Evolutionary conservation across 2,329 filamentous ascomycete genomes (phyloP).

Genomic region (Trichoderma citrinoviride): DNA sequence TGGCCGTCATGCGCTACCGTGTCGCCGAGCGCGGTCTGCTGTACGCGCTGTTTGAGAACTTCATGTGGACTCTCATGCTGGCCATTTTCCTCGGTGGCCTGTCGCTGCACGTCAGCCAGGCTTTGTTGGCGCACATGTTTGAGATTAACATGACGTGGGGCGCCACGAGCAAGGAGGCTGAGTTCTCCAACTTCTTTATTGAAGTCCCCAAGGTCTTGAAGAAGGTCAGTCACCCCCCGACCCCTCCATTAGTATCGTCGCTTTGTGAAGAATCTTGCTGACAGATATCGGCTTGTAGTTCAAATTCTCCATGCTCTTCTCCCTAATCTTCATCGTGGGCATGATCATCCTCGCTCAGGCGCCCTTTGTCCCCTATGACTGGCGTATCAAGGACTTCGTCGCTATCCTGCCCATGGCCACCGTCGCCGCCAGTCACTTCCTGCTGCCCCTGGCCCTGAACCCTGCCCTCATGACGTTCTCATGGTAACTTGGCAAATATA

Average conservation of each 20-base stretch:
- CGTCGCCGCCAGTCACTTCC: conserved; percentile 65
- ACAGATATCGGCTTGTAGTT: conserved; percentile 48
- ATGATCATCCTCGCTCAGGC: conserved; percentile 65
- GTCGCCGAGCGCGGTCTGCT: conserved; percentile 61
- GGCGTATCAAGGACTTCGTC: conserved; percentile 68
- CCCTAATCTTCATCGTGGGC: conserved; percentile 53
- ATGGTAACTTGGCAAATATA: conserved; percentile 52
- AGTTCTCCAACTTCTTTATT: conserved; percentile 80
- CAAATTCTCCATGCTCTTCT: conserved; percentile 68
- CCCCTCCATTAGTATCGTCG: conserved; percentile 26
- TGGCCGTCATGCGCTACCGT: conserved; percentile 72
- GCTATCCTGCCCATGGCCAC: conserved; percentile 75
- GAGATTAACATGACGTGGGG: conserved; percentile 85
- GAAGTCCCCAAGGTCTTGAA: conserved; percentile 77
- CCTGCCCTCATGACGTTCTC: conserved; percentile 79
- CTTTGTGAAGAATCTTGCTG: conserved; percentile 30
- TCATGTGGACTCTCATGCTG: conserved; percentile 72
- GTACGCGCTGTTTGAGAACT: conserved; percentile 57
- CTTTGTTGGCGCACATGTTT: conserved; percentile 78
- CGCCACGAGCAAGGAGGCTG: conserved; percentile 77
- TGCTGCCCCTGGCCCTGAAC: conserved; percentile 71
- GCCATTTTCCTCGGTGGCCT: conserved; percentile 81
- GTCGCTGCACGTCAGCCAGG: conserved; percentile 76
- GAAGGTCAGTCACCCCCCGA: conserved; percentile 57
- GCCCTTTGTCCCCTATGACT: conserved; percentile 62